phyloP scores from a whole-genome alignment of 176 grass and related monocot genomes.

The Eragrostis curvula region DNA sequence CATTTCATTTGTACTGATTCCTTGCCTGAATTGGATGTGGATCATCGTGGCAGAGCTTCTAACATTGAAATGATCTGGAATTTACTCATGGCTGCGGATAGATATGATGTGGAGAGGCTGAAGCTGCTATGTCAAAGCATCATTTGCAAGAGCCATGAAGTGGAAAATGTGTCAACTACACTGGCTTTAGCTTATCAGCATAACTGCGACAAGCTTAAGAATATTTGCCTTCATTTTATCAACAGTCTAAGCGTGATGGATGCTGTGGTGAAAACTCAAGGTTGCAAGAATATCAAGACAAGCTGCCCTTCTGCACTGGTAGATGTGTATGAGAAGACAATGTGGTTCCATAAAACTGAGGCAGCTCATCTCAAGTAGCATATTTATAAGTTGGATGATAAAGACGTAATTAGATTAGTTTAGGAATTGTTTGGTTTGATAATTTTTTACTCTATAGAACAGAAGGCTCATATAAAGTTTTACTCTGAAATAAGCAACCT shows the following conservation, averaged over 20 bases:
- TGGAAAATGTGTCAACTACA: slow-evolving; percentile 24
- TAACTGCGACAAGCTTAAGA: background rate
- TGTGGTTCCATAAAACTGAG: too few species aligned
- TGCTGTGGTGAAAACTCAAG: background rate
- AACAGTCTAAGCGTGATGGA: background rate
- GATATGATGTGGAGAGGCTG: slow-evolving; percentile 11
- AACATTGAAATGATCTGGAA: slow-evolving; percentile 7
- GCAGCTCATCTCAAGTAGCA: too few species aligned
- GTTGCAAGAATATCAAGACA: background rate
- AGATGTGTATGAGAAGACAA: too few species aligned
- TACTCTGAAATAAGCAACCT: too few species aligned
- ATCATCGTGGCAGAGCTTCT: background rate
- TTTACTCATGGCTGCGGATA: slow-evolving; percentile 40
- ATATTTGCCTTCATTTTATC: background rate
- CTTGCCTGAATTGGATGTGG: background rate
- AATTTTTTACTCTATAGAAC: too few species aligned
- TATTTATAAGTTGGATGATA: too few species aligned
- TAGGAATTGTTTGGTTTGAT: too few species aligned
- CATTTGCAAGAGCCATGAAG: background rate
- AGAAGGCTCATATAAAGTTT: too few species aligned
- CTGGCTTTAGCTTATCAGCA: slow-evolving; percentile 24
- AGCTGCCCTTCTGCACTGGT: too few species aligned
- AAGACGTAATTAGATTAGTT: too few species aligned
- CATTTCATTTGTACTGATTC: background rate
- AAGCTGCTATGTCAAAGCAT: slow-evolving; percentile 8